A percentile compares a stretch with the other conserved stretches of the same genome.
Conservation (phyloP, 768 basidiomycete genomes). For the Wakefieldia striispora region DNA sequence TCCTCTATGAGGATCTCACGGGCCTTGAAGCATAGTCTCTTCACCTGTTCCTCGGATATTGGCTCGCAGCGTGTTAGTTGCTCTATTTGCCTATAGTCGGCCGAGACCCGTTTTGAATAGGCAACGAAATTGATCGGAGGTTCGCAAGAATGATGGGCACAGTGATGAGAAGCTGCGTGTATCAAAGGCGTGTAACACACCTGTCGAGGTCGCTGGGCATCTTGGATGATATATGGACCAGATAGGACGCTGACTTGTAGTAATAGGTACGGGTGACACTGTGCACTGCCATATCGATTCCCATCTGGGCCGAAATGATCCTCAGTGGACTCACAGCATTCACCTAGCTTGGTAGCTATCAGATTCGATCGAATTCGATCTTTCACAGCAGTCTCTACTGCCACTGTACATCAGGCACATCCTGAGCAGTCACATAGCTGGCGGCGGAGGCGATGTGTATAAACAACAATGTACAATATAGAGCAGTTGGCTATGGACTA, state of each 20-base stretch:
- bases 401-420: slow-evolving; percentile 27
- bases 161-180: slow-evolving; percentile 24
- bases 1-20: slow-evolving; percentile 97
- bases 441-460: slow-evolving; percentile 18
- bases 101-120: slow-evolving; percentile 15
- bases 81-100: slow-evolving; percentile 76
- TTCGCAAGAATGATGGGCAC: slow-evolving; percentile 20
- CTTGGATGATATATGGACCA: slow-evolving; percentile 13
- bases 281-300: slow-evolving; percentile 24
- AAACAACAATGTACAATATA: slow-evolving; percentile 35
- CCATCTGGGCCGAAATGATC: slow-evolving; percentile 20
- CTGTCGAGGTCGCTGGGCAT: slow-evolving; percentile 60
- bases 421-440: slow-evolving; percentile 7
- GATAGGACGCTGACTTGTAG: slow-evolving; percentile 33
- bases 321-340: slow-evolving; percentile 1
- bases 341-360: neutral
- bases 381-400: slow-evolving; percentile 4
- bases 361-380: slow-evolving; percentile 1
- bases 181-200: slow-evolving; percentile 40
- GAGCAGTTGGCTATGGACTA: slow-evolving; percentile 27
- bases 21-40: slow-evolving; percentile 91
- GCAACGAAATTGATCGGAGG: slow-evolving; percentile 25
- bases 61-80: slow-evolving; percentile 92
- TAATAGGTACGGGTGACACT: slow-evolving; percentile 30
- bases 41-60: slow-evolving; percentile 95